A percentile compares a stretch with the other conserved stretches of the same genome.
phyloP scores from a whole-genome alignment of 2,329 filamentous ascomycete species.

The Cytospora mali region DNA sequence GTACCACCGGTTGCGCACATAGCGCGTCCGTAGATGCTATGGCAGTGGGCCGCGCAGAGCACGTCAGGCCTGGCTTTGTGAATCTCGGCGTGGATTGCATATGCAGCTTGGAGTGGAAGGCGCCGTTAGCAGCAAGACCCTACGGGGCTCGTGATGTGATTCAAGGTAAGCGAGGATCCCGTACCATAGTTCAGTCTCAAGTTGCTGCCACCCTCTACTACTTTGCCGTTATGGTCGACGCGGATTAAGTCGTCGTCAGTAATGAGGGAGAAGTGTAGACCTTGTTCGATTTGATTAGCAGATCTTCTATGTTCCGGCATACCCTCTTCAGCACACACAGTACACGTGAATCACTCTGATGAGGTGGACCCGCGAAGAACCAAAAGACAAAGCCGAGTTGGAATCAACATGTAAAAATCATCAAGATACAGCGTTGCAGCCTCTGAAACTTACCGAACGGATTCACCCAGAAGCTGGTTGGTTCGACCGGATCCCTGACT shows the following conservation, averaged over 20 bases:
- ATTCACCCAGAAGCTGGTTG: constrained; percentile 9
- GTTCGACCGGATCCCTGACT: constrained; percentile 4
- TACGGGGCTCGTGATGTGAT: background rate
- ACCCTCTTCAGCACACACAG: too few species aligned
- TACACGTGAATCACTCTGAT: too few species aligned
- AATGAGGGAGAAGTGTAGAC: constrained; percentile 63
- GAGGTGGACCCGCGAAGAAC: too few species aligned
- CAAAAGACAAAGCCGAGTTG: too few species aligned
- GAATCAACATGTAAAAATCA: too few species aligned
- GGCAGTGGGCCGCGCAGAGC: constrained; percentile 54
- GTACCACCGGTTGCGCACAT: constrained; percentile 58
- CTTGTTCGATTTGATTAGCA: constrained; percentile 31
- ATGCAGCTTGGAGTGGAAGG: constrained; percentile 46
- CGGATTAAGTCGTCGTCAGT: constrained; percentile 65
- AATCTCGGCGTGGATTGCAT: constrained; percentile 63
- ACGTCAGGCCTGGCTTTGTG: constrained; percentile 62
- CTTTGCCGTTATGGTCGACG: constrained; percentile 59
- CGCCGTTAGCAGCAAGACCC: too few species aligned
- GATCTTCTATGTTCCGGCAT: too few species aligned
- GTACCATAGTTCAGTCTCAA: constrained; percentile 37
- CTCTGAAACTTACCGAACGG: constrained; percentile 6
- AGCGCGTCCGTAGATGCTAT: constrained; percentile 59
- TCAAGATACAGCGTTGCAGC: too few species aligned
- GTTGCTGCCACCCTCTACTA: constrained; percentile 61
- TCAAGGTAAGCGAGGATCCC: constrained; percentile 17